Evolutionary conservation across 148 eudicot species (phyloP).

Genomic region (Heliamphora exappendiculata): DNA sequence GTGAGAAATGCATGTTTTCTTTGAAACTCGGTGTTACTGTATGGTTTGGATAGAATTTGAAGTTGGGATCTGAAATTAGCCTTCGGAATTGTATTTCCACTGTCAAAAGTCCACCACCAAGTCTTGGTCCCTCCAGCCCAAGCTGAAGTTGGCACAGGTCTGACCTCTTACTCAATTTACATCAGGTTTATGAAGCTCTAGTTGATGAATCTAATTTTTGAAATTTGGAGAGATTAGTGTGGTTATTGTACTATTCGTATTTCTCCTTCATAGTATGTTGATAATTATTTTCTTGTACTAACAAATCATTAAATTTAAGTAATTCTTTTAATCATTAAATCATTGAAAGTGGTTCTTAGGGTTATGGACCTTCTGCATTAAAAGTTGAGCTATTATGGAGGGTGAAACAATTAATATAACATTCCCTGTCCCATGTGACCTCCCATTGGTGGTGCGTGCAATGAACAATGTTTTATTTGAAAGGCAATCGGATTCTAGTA

Average conservation of each 20-base stretch:
- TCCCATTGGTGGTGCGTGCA: no score
- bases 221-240: not conserved
- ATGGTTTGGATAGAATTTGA: not conserved
- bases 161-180: not conserved
- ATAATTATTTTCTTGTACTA: not conserved
- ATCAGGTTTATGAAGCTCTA: not conserved
- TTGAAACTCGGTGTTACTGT: not conserved
- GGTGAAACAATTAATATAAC: no score
- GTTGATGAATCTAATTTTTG: not conserved
- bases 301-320: no score
- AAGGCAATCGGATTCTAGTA: no score
- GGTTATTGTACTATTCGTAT: not conserved
- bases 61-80: not conserved
- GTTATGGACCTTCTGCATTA: not conserved
- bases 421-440: no score
- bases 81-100: not conserved
- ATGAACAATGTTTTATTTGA: no score
- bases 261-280: not conserved
- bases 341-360: not conserved
- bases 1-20: not conserved
- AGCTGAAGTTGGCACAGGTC: not conserved
- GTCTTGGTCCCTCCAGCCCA: not conserved
- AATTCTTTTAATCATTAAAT: not conserved
- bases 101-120: not conserved
- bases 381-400: no score